A percentile compares a stretch with the other conserved stretches of the same genome.
phyloP scores from a whole-genome alignment of 2,329 filamentous ascomycete species.

The Venturia aucupariae region DNA sequence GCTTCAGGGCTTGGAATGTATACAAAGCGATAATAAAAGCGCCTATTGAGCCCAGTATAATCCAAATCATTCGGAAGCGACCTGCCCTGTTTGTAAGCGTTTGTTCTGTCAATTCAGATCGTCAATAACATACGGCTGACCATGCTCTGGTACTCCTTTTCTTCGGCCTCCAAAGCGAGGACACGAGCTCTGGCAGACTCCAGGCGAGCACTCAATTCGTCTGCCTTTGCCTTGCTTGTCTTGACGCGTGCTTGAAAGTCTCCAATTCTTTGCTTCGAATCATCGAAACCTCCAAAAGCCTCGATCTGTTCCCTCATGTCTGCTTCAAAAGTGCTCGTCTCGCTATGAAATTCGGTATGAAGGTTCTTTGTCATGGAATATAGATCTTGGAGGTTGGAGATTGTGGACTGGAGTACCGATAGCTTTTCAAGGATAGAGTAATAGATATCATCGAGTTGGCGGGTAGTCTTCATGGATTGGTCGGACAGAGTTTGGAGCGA shows the following conservation, averaged over 20 bases:
- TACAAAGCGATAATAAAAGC: constrained; percentile 10
- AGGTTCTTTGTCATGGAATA: constrained; percentile 51
- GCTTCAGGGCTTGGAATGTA: not conserved
- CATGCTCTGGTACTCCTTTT: constrained; percentile 58
- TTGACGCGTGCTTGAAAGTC: constrained; percentile 53
- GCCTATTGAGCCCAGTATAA: constrained; percentile 31
- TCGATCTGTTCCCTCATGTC: constrained; percentile 55
- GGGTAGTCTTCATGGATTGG: constrained; percentile 53
- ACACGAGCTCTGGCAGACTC: constrained; percentile 55
- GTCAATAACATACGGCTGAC: constrained; percentile 15
- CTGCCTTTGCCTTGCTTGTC: constrained; percentile 50
- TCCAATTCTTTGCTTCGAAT: constrained; percentile 55
- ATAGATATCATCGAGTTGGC: constrained; percentile 64
- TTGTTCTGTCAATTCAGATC: not conserved
- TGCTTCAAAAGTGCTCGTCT: constrained; percentile 48
- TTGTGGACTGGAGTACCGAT: constrained; percentile 52
- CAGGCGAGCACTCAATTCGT: constrained; percentile 52
- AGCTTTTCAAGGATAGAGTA: constrained; percentile 64
- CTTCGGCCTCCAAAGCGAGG: constrained; percentile 57
- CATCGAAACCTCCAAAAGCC: constrained; percentile 51
- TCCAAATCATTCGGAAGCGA: constrained; percentile 55
- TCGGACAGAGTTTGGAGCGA: constrained; percentile 42
- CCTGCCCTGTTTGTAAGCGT: constrained; percentile 20
- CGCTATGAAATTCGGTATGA: constrained; percentile 49
- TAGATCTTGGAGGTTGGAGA: constrained; percentile 58